Conservation (phyloP, 2,329 filamentous ascomycete species). For the Zalaria obscura region DNA sequence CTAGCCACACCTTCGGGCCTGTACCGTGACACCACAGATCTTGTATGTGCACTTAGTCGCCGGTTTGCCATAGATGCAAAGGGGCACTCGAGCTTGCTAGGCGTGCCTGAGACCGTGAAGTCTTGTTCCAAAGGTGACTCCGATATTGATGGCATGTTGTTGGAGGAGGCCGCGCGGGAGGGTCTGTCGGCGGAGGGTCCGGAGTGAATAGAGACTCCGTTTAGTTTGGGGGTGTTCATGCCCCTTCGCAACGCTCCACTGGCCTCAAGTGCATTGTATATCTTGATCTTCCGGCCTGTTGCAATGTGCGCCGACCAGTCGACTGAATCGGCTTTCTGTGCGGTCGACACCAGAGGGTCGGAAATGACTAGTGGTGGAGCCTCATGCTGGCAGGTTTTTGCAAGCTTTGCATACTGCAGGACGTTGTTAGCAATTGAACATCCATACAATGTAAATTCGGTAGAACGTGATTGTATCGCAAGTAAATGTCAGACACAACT, state of each 20-base stretch:
- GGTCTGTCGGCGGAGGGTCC: conserved; percentile 20
- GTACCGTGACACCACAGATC: conserved; percentile 25
- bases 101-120: conserved; percentile 75
- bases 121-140: conserved; percentile 58
- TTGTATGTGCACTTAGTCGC: conserved; percentile 22
- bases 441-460: no score
- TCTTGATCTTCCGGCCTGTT: conserved; percentile 17
- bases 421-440: conserved; percentile 1
- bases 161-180: conserved; percentile 15
- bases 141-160: conserved; percentile 21
- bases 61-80: conserved; percentile 44
- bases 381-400: conserved; percentile 1
- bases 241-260: conserved; percentile 17
- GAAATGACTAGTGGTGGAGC: conserved; percentile 3
- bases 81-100: conserved; percentile 67
- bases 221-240: conserved; percentile 21
- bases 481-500: conserved; percentile 24
- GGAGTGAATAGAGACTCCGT: conserved; percentile 26
- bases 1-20: conserved; percentile 7
- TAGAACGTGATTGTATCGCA: no score
- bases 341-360: background rate
- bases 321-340: no score
- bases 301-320: background rate
- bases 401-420: conserved; percentile 4
- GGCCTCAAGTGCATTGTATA: conserved; percentile 15